Evolutionary conservation across 192 early-diverging fungal species (phyloP).

Genomic region (Coemansia guatemalensis): DNA sequence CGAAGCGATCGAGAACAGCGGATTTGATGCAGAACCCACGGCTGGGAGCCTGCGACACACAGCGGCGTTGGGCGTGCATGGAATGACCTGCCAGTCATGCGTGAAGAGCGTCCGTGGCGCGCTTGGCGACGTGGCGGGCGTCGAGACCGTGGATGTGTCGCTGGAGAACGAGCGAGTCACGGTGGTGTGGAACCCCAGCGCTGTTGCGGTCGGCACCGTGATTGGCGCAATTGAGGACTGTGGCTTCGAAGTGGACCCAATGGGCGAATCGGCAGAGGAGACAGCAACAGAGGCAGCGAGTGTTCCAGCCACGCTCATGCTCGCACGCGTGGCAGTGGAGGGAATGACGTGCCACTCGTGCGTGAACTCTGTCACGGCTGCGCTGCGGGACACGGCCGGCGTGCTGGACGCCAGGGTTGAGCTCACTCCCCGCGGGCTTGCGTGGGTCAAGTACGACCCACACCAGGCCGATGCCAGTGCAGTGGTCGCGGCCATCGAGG

Average conservation of each 20-base stretch:
- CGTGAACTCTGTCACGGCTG: slow-evolving; percentile 67
- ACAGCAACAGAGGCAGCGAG: not conserved
- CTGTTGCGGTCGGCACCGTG: slow-evolving; percentile 3
- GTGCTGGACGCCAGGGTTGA: slow-evolving; percentile 58
- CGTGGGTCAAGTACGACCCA: slow-evolving; percentile 59
- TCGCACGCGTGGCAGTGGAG: slow-evolving; percentile 23
- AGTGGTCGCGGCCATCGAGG: slow-evolving; percentile 61
- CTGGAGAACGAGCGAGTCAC: slow-evolving; percentile 57
- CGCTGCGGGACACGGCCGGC: slow-evolving; percentile 55
- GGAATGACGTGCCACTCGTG: slow-evolving; percentile 87
- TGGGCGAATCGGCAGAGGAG: slow-evolving; percentile 3
- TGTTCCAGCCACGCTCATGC: slow-evolving; percentile 2
- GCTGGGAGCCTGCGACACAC: slow-evolving; percentile 1
- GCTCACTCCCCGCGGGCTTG: slow-evolving; percentile 55
- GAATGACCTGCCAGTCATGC: slow-evolving; percentile 83
- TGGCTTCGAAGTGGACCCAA: not conserved
- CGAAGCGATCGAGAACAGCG: slow-evolving; percentile 65
- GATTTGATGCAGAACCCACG: slow-evolving; percentile 54
- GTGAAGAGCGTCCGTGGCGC: slow-evolving; percentile 66
- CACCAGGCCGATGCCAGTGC: slow-evolving; percentile 18
- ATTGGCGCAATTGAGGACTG: slow-evolving; percentile 59
- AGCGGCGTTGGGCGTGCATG: slow-evolving; percentile 19
- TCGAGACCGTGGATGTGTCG: slow-evolving; percentile 54
- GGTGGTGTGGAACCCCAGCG: slow-evolving; percentile 55
- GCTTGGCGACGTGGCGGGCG: slow-evolving; percentile 52